Evolutionary conservation across 2,329 filamentous ascomycete species (phyloP).

Genomic region (Epicoccum nigrum): DNA sequence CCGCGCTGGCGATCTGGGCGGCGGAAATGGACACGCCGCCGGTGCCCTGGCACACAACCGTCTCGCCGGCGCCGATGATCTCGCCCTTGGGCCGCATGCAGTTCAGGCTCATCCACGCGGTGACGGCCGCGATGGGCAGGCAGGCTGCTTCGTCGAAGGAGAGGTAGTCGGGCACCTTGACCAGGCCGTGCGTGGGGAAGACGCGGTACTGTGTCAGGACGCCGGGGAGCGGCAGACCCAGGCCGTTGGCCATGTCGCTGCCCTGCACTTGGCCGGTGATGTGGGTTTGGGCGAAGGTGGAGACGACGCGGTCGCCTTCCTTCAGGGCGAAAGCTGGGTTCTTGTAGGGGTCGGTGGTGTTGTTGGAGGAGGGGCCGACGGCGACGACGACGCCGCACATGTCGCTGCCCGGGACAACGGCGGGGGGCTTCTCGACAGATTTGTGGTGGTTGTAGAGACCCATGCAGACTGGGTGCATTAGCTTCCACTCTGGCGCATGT

Average conservation of each 20-base stretch:
- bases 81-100: slow-evolving; percentile 62
- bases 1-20: slow-evolving; percentile 50
- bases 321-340: slow-evolving; percentile 42
- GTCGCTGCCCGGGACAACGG: slow-evolving; percentile 70
- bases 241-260: slow-evolving; percentile 60
- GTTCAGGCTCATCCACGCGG: slow-evolving; percentile 71
- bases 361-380: slow-evolving; percentile 50
- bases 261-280: slow-evolving; percentile 65
- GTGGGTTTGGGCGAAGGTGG: slow-evolving; percentile 65
- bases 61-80: slow-evolving; percentile 51
- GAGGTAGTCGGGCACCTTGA: slow-evolving; percentile 63
- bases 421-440: slow-evolving; percentile 51
- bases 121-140: slow-evolving; percentile 66
- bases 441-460: slow-evolving; percentile 72
- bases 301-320: slow-evolving; percentile 68
- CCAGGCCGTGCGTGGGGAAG: slow-evolving; percentile 62
- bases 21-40: slow-evolving; percentile 53
- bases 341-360: slow-evolving; percentile 54
- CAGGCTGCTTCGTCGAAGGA: slow-evolving; percentile 65
- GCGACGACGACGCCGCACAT: slow-evolving; percentile 68
- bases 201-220: slow-evolving; percentile 65
- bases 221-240: slow-evolving; percentile 66
- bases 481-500: too few relatives aligned
- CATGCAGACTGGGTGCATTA: slow-evolving; percentile 59
- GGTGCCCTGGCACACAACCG: slow-evolving; percentile 52